Evolutionary conservation across 805 yeast genomes (phyloP).

Genomic region (Sungouiella blattae): DNA sequence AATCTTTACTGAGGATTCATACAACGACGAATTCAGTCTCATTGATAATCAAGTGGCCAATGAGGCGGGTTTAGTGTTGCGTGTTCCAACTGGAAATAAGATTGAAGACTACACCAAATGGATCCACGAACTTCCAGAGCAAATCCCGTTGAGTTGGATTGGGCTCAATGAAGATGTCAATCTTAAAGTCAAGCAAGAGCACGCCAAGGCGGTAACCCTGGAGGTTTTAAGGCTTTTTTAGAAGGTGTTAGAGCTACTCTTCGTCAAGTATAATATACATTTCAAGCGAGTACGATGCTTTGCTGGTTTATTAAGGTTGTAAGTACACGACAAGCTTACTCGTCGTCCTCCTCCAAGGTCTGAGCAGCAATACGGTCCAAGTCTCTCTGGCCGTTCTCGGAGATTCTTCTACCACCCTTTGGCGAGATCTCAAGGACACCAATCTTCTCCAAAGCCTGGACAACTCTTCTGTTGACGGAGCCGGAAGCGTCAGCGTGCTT

Average conservation of each 20-base stretch:
- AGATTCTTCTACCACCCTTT: constrained; percentile 99
- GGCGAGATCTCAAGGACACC: constrained; percentile 95
- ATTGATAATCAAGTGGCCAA: constrained; percentile 24
- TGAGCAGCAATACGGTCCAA: constrained; percentile 99
- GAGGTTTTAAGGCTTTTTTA: neutral
- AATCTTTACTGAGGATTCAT: constrained; percentile 39
- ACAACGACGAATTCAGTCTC: constrained; percentile 42
- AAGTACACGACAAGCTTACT: constrained; percentile 13
- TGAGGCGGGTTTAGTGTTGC: constrained; percentile 15
- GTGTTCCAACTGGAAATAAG: constrained; percentile 48
- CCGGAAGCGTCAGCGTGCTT: constrained; percentile 99
- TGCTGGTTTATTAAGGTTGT: constrained; percentile 3
- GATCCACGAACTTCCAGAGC: constrained; percentile 52
- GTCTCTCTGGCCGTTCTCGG: constrained; percentile 99
- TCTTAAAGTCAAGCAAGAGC: constrained; percentile 21
- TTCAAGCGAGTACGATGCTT: too few relatives aligned
- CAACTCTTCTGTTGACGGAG: constrained; percentile 96
- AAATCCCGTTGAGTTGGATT: constrained; percentile 52
- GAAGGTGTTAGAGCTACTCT: too few relatives aligned
- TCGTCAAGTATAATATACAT: too few relatives aligned
- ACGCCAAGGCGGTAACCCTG: constrained; percentile 15
- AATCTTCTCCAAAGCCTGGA: constrained; percentile 97
- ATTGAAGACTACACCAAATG: constrained; percentile 39
- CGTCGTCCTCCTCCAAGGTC: constrained; percentile 88
- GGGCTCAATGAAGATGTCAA: constrained; percentile 47